A percentile compares a stretch with the other conserved stretches of the same genome.
Evolutionary conservation across 2,329 filamentous ascomycete species (phyloP).

Genomic region (Nigrograna mackinnonii): DNA sequence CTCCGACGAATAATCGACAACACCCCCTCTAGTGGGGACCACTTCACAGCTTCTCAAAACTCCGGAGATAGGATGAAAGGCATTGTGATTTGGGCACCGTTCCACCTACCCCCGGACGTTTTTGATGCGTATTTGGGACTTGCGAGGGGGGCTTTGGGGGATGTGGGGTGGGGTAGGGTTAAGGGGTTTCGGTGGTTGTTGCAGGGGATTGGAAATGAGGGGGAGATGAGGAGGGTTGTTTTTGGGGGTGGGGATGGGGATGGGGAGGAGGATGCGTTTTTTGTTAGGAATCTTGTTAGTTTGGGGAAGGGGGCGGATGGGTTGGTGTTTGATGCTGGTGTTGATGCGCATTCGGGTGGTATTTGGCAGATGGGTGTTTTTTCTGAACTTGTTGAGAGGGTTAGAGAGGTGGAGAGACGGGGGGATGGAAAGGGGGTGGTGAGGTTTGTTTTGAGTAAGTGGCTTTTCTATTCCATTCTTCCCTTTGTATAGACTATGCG

Average conservation of each 20-base stretch:
- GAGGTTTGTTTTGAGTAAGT: constrained; percentile 71
- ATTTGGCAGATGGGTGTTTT: constrained; percentile 57
- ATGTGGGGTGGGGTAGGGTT: constrained; percentile 65
- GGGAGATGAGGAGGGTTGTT: constrained; percentile 39
- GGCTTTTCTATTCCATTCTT: constrained; percentile 5
- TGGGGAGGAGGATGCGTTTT: constrained; percentile 33
- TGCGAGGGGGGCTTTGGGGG: constrained; percentile 65
- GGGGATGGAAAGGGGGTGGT: constrained; percentile 63
- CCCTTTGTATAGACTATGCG: background rate
- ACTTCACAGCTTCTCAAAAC: constrained; percentile 38
- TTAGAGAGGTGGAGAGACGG: constrained; percentile 55
- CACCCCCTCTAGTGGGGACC: constrained; percentile 66
- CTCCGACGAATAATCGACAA: constrained; percentile 69
- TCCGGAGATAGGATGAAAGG: constrained; percentile 59
- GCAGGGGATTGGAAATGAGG: constrained; percentile 55
- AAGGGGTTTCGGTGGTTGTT: constrained; percentile 83
- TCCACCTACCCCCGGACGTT: constrained; percentile 65
- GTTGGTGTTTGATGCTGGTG: constrained; percentile 78
- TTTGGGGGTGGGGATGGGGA: too few relatives aligned
- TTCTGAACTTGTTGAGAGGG: constrained; percentile 42
- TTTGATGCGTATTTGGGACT: constrained; percentile 68
- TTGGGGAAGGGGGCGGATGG: constrained; percentile 66
- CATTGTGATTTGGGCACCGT: constrained; percentile 83
- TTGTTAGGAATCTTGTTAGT: constrained; percentile 57
- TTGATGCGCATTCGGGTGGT: constrained; percentile 79